Conservation (phyloP, 2,329 filamentous ascomycete genomes). For the Trichoderma endophyticum region DNA sequence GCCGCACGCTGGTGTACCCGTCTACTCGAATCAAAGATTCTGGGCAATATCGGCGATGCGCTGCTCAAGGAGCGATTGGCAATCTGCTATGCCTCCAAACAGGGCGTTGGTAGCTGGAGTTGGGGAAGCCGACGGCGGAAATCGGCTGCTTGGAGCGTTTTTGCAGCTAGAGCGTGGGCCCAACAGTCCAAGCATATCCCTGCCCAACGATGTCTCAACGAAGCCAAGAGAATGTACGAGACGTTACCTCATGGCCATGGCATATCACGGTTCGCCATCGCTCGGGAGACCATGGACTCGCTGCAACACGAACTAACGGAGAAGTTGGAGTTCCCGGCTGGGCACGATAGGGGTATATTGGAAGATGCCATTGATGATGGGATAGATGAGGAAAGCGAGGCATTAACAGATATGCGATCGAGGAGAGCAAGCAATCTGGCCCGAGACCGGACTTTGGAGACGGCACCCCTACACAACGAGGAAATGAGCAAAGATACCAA, state of each 20-base stretch:
- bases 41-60: constrained; percentile 73
- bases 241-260: constrained; percentile 49
- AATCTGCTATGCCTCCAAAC: constrained; percentile 75
- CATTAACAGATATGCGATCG: constrained; percentile 49
- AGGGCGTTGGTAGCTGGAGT: constrained; percentile 60
- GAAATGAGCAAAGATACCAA: constrained; percentile 24
- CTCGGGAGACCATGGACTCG: constrained; percentile 50
- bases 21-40: constrained; percentile 73
- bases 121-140: constrained; percentile 77
- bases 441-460: constrained; percentile 46
- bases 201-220: constrained; percentile 72
- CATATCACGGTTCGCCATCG: constrained; percentile 49
- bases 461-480: constrained; percentile 43
- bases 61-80: constrained; percentile 83
- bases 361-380: constrained; percentile 40
- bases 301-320: constrained; percentile 50
- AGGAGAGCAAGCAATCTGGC: constrained; percentile 55
- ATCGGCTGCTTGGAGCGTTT: constrained; percentile 82
- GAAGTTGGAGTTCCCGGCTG: constrained; percentile 38
- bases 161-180: constrained; percentile 82
- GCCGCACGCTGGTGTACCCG: constrained; percentile 81
- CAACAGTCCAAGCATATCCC: constrained; percentile 72
- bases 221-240: constrained; percentile 58
- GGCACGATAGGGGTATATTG: constrained; percentile 35
- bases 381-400: constrained; percentile 54